Conservation (phyloP, 768 basidiomycete genomes). For the Pisolithus albus region DNA sequence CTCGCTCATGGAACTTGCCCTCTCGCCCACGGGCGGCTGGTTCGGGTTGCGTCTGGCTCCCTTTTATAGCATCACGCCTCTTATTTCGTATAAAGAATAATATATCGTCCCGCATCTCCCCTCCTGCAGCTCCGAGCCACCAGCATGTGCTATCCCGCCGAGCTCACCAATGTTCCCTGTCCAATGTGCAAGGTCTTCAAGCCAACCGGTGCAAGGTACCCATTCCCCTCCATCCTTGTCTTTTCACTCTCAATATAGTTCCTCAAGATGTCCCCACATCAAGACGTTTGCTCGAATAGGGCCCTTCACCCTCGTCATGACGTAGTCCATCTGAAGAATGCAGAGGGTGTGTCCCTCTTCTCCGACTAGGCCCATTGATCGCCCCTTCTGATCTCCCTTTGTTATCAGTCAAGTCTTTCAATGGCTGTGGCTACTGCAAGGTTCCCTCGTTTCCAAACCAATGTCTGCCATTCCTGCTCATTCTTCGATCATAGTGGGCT, state of each 20-base stretch:
- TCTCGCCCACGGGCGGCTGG: conserved; percentile 4
- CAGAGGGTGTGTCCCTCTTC: conserved; percentile 58
- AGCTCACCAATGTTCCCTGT: conserved; percentile 61
- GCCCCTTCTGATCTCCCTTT: not conserved
- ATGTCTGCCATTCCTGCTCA: conserved; percentile 19
- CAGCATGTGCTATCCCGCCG: conserved; percentile 69
- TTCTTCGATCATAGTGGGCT: conserved; percentile 55
- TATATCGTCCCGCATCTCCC: conserved; percentile 13
- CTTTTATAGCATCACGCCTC: conserved; percentile 25
- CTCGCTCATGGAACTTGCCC: conserved; percentile 10
- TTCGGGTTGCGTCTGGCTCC: conserved; percentile 20
- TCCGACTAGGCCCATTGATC: conserved; percentile 15
- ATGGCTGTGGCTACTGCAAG: conserved; percentile 89
- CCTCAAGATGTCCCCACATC: conserved; percentile 65
- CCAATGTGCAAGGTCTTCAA: conserved; percentile 83
- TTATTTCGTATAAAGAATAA: conserved; percentile 23
- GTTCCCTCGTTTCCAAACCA: conserved; percentile 31
- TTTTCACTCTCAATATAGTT: conserved; percentile 14
- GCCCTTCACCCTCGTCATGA: conserved; percentile 68
- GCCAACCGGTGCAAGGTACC: conserved; percentile 50
- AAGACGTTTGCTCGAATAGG: conserved; percentile 71
- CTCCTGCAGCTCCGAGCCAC: conserved; percentile 10
- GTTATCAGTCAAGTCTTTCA: conserved; percentile 64
- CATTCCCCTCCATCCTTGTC: conserved; percentile 5
- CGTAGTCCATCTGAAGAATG: conserved; percentile 75